These are phyloP conservation scores for Trichoderma koningii DNA, from an alignment of 2,329 filamentous ascomycete genomes.

Conservation along the genomic window DNA sequence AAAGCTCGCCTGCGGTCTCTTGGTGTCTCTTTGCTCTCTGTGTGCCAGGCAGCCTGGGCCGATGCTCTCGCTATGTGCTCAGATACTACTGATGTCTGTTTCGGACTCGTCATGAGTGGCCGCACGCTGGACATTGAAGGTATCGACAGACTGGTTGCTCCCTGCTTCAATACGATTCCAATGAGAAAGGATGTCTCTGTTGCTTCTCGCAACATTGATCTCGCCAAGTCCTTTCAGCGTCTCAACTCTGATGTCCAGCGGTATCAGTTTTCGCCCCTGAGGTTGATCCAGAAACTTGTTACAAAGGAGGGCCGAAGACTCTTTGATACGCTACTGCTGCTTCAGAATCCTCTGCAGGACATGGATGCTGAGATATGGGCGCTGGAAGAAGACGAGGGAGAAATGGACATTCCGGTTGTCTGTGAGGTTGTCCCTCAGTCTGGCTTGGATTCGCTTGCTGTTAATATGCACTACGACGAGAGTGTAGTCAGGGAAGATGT, in stretches of 20 bases:
- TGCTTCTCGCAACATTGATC: slow-evolving; percentile 53
- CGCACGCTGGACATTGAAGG: slow-evolving; percentile 66
- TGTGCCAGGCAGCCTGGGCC: slow-evolving; percentile 74
- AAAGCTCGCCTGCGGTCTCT: slow-evolving; percentile 53
- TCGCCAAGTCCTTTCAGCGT: slow-evolving; percentile 62
- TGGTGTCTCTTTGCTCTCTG: slow-evolving; percentile 63
- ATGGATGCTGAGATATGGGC: slow-evolving; percentile 60
- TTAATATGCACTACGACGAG: slow-evolving; percentile 66
- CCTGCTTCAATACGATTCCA: slow-evolving; percentile 90
- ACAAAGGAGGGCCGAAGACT: slow-evolving; percentile 53
- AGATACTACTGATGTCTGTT: slow-evolving; percentile 68
- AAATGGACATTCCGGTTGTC: slow-evolving; percentile 76
- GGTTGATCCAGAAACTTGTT: slow-evolving; percentile 63
- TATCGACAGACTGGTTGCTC: slow-evolving; percentile 74
- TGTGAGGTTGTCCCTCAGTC: slow-evolving; percentile 68
- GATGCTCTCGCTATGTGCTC: slow-evolving; percentile 61
- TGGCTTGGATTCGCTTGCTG: slow-evolving; percentile 52
- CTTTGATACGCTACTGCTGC: slow-evolving; percentile 79
- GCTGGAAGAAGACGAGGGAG: slow-evolving; percentile 57
- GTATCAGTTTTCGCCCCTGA: slow-evolving; percentile 74
- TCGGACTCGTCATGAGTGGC: slow-evolving; percentile 83
- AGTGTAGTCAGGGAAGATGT: slow-evolving; percentile 40
- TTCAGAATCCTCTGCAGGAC: slow-evolving; percentile 66
- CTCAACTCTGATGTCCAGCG: slow-evolving; percentile 63
- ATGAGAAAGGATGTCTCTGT: slow-evolving; percentile 59